phyloP scores from a whole-genome alignment of 495 filamentous ascomycete species.

The Trichoderma asperelloides region DNA sequence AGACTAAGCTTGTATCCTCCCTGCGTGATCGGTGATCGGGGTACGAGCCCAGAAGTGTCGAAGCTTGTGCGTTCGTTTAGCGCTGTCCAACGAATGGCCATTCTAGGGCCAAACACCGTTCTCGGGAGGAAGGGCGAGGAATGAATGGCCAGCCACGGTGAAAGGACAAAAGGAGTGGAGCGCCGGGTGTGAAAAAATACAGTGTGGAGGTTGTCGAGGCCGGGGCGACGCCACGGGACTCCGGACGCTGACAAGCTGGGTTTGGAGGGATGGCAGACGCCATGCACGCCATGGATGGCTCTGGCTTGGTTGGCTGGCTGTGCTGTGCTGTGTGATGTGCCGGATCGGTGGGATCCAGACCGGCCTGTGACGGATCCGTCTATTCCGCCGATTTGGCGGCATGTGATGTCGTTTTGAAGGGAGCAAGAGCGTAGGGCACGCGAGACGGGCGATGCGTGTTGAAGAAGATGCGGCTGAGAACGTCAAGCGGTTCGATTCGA shows the following conservation, averaged over 20 bases:
- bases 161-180: background rate
- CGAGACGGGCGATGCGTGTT: too few relatives aligned
- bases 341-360: too few relatives aligned
- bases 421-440: too few relatives aligned
- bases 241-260: conserved; percentile 1
- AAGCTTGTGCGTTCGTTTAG: background rate
- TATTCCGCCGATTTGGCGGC: too few relatives aligned
- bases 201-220: background rate
- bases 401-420: too few relatives aligned
- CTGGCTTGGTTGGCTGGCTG: background rate
- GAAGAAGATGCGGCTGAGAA: too few relatives aligned
- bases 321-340: too few relatives aligned
- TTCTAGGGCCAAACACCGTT: background rate
- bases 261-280: background rate
- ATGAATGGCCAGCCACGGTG: background rate
- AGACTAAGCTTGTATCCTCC: background rate
- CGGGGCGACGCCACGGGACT: conserved; percentile 8
- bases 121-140: background rate
- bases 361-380: too few relatives aligned
- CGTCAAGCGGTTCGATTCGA: too few relatives aligned
- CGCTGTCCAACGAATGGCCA: background rate
- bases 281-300: background rate
- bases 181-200: background rate
- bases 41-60: too few relatives aligned
- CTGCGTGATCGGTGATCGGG: too few relatives aligned